phyloP scores from a whole-genome alignment of 345 rosid species.

The Anastatica hierochuntica region DNA sequence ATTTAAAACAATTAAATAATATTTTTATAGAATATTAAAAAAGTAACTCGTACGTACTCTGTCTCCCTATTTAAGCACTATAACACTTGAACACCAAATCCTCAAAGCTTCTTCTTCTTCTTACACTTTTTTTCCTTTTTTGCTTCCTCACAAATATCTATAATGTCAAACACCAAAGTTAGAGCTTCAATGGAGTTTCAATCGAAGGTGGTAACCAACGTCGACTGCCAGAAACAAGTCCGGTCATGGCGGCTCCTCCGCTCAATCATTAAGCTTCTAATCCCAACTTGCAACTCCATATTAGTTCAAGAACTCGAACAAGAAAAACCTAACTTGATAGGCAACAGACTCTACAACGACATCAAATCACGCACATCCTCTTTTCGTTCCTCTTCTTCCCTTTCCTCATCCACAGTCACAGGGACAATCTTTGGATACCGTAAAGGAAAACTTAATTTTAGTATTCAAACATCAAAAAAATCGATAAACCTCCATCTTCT shows the following conservation, averaged over 20 bases:
- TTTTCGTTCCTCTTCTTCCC: slow-evolving; percentile 23
- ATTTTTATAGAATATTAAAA: background rate
- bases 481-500: slow-evolving; percentile 38
- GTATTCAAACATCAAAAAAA: slow-evolving; percentile 43
- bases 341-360: slow-evolving; percentile 19
- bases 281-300: slow-evolving; percentile 50
- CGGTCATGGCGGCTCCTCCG: slow-evolving; percentile 69
- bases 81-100: slow-evolving; percentile 14
- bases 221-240: slow-evolving; percentile 75
- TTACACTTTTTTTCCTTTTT: background rate
- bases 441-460: slow-evolving; percentile 47
- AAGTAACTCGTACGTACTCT: slow-evolving; percentile 4
- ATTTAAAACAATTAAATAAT: background rate
- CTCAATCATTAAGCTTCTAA: slow-evolving; percentile 40
- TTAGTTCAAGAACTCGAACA: slow-evolving; percentile 24
- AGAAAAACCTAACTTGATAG: slow-evolving; percentile 12
- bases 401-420: slow-evolving; percentile 33
- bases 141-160: background rate
- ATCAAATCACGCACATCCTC: slow-evolving; percentile 18
- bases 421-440: slow-evolving; percentile 63
- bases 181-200: slow-evolving; percentile 29
- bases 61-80: slow-evolving; percentile 19
- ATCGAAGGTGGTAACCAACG: slow-evolving; percentile 36
- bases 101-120: slow-evolving; percentile 15
- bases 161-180: slow-evolving; percentile 33